A percentile compares a stretch with the other conserved stretches of the same genome.
Evolutionary conservation across 1,284 basidiomycete genomes (phyloP).

Genomic region (Calocybe gambosa): DNA sequence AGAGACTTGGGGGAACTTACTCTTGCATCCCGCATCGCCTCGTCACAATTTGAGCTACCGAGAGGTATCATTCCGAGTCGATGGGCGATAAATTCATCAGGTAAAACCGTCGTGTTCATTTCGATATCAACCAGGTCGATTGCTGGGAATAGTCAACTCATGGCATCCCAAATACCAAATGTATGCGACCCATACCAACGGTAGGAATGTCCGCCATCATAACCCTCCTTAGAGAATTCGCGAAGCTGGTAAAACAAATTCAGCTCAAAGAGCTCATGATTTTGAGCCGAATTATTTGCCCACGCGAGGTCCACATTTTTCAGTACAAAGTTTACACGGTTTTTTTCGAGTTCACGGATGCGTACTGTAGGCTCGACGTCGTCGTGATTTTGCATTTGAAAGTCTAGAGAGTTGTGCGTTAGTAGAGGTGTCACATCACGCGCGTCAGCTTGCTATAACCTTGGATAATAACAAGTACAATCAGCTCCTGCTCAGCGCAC

Average conservation of each 20-base stretch:
- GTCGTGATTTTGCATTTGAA: constrained; percentile 34
- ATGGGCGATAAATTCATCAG: constrained; percentile 98
- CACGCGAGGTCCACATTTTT: constrained; percentile 92
- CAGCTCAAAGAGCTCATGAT: constrained; percentile 12
- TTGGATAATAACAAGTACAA: not conserved
- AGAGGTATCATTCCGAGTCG: constrained; percentile 93
- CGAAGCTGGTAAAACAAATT: constrained; percentile 50
- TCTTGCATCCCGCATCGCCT: constrained; percentile 77
- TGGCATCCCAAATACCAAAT: constrained; percentile 2
- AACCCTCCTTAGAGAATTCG: constrained; percentile 83
- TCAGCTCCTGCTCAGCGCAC: no score
- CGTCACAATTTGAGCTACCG: constrained; percentile 78
- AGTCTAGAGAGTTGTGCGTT: not conserved
- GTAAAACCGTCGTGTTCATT: constrained; percentile 88
- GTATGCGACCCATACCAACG: constrained; percentile 56
- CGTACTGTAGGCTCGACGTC: constrained; percentile 62
- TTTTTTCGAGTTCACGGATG: constrained; percentile 74
- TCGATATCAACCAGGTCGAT: constrained; percentile 97
- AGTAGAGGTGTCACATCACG: no score
- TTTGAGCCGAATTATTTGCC: constrained; percentile 16
- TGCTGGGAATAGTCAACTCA: constrained; percentile 41
- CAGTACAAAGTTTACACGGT: constrained; percentile 82
- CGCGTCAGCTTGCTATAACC: no score
- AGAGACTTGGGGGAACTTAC: constrained; percentile 34
- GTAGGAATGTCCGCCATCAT: constrained; percentile 96